Evolutionary conservation across 208 protist species (phyloP), one percentile per base, ranked within the genome.

Genomic region (Leishmania lainsoni): DNA sequence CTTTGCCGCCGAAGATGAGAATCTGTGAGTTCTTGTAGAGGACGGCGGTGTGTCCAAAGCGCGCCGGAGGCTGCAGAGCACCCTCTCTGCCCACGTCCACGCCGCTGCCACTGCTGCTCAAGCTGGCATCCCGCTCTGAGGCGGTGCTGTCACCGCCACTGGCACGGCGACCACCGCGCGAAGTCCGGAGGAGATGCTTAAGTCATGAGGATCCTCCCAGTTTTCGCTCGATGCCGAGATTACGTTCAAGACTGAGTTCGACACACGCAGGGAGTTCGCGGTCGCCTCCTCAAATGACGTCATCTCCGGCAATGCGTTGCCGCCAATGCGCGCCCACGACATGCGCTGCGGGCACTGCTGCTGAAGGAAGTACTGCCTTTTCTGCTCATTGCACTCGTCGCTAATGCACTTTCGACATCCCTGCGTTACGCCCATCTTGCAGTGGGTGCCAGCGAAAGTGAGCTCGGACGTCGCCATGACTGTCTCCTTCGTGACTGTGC

Each of bases 41-140:
- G 10, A 94, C 89, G 2, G 91, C 89, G 0, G 88, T 93, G 88
- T 95, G 91, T 3, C 91, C 91, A 76, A 95, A 95, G 35, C 91
- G 89, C 29, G 86, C 63, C 1, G 75, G 63, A 17, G 91, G 90
- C 54, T 68, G 32, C 29, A 75, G 58, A 16, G 29, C 26, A 26
- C 2, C 39, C 71, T 42, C 58, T 14, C n/a, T 42, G 54, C 61
- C 70, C 1, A 20, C 45, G 17, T 29, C 54, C 39, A 29, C n/a
- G 29, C 5, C 26, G 32, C 54, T 79, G 9, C 14, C 42, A 49
- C 14, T 42, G 35, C 10, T 26, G 45, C 20, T 32, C 22, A 61
- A 54, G 32, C 26, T 73, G 35, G 71, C 39, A 51, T 17, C 39
- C 16, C 17, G 42, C 75, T 5, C n/a, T 5, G 75, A 35, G 26